Evolutionary conservation across 1,139 yeast species (phyloP), one percentile per base, ranked within the genome.

Genomic region (Scheffersomyces parashehatae): DNA sequence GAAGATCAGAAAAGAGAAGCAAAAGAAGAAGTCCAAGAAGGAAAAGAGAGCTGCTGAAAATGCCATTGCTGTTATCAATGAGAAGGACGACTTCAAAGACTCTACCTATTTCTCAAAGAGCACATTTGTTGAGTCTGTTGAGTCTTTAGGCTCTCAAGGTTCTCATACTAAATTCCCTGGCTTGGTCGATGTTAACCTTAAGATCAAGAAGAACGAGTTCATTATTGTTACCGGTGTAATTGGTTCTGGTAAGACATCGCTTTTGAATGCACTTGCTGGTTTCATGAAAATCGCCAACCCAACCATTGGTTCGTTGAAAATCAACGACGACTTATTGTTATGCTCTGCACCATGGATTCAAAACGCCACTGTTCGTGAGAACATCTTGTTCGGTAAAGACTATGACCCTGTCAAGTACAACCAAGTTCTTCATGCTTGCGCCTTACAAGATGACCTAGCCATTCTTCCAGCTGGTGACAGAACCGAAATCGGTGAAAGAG

Each of bases 301-400:
- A 1, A 45, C 47, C 5, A 38, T 45, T 2, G 76, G 74, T 26
- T 42, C 50, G 5, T 48, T 70, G 39, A 52, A 47, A 6, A 55
- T 68, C 12, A 55, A 62, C 42, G 65, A 64, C 24, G 65, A 61
- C 28, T 51, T 63, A 32, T 54, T 70, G 34, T 57, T 68, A 35
- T 68, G 76, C 45, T 58, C 68, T 10, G 52, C 60, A 10, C 75
- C 76, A 14, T 73, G 78, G 78, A 70, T 73, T 42, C 77, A 73
- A 57, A 73, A 72, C 49, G 62, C 77, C n/a, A 68, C 77, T 24
- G 68, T 73, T 15, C 60, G 72, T 39, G 70, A 70, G 34, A 73
- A 73, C 53, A 72, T 73, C 34, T 46, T 62, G 31, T 73, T 73
- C 51, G 77, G 77, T 10, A 54, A 59, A 35, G 58, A 58, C 14